Base-by-base conservation (phyloP, 371 early-diverging fungal genomes). In the Mucor piriformis region DNA sequence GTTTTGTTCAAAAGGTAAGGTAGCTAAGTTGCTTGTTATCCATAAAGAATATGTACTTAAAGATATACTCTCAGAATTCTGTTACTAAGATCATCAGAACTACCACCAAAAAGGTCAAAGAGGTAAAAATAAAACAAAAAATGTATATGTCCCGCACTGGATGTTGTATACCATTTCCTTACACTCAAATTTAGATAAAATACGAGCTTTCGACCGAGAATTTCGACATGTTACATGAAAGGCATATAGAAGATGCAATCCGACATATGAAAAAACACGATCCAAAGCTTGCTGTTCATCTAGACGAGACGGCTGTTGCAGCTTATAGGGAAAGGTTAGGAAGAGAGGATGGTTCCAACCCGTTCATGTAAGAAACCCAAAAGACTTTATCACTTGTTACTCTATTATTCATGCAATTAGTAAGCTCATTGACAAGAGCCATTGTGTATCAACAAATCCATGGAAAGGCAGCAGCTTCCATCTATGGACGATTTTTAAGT, bases 391-490 rank as follows among this genome's bases (percentile, higher is more conserved):
- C 24, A 51, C 2, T 21, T 29, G 29, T 29, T 4, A 29, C 8
- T 29, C 8, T 6, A 6, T 29, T 29, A 13, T 6, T 13, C n/a
- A 24, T 51, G 2, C 10, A 38, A 18, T 34, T n/a, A n/a, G n/a
- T n/a, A n/a, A 70, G 76, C 16, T 62, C 71, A 18, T 50, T 80
- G 1, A 51, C 74, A 15, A 57, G 59, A 8, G 53, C 79, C 7
- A 83, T 85, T 34, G 69, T 85, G 8, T 82, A 76, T 55, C 86
- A 85, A 53, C 84, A 83, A 61, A 70, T 83, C 6, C 62, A 74
- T 55, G 84, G 84, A 2, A 76, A 77, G 27, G 83, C 79, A 1
- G 83, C 81, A 10, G 49, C 69, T 7, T 57, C 77, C 2, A 82
- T 82, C 42, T 54, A 65, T n/a, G 48, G 54, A 2, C 63, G 71